A percentile compares a stretch with the other conserved stretches of the same genome.
Evolutionary conservation across 2,329 filamentous ascomycete genomes (phyloP).

Genomic region (Fusarium solani-melongenae): DNA sequence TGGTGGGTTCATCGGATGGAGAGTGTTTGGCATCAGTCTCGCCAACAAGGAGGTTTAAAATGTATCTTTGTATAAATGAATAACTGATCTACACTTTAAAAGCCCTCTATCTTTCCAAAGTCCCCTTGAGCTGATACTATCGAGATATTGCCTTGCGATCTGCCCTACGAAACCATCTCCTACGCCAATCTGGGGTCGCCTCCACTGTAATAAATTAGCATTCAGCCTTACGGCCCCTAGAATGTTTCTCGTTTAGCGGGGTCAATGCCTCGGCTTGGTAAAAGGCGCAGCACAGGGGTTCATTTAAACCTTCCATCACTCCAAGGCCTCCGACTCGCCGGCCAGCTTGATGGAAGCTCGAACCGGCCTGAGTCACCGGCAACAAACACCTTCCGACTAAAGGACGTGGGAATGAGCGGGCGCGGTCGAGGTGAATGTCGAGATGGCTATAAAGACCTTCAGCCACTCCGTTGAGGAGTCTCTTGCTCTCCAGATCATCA

Average conservation of each 20-base stretch:
- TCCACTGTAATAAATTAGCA: not conserved
- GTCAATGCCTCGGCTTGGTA: not conserved
- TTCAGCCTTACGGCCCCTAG: not conserved
- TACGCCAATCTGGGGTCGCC: not conserved
- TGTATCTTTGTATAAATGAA: not conserved
- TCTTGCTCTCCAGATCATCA: not conserved
- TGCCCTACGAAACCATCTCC: not conserved
- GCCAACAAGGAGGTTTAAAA: not conserved
- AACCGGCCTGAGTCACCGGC: conserved; percentile 33
- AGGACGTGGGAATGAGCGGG: conserved; percentile 7
- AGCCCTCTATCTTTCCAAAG: not conserved
- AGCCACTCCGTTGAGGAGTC: not conserved
- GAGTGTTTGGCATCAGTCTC: not conserved
- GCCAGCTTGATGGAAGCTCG: not conserved
- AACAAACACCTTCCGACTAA: not conserved
- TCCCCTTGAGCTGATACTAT: not conserved
- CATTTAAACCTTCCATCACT: not conserved
- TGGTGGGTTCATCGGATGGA: too few species aligned
- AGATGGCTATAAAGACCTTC: not conserved
- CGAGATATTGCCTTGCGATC: not conserved
- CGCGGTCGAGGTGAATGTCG: not conserved
- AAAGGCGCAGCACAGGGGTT: not conserved
- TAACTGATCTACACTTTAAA: not conserved
- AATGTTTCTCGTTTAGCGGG: not conserved
- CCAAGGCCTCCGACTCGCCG: conserved; percentile 23